Evolutionary conservation across 2,329 filamentous ascomycete genomes (phyloP).

Genomic region (Blastomyces silverae): DNA sequence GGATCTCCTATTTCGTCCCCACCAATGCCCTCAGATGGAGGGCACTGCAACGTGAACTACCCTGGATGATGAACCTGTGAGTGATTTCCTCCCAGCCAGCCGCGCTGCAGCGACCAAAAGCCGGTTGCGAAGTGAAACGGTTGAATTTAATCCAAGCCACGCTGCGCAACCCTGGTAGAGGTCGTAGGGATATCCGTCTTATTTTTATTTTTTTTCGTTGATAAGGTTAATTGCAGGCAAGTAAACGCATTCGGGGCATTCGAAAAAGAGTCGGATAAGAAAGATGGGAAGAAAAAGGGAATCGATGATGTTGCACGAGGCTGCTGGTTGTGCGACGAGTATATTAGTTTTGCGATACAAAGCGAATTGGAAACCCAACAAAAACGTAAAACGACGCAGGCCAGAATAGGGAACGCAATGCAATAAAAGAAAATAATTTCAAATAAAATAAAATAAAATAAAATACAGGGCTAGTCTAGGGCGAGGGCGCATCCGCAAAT

Average conservation of each 20-base stretch:
- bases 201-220: neutral
- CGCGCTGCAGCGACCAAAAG: conserved; percentile 9
- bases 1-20: neutral
- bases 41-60: conserved; percentile 11
- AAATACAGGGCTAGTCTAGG: neutral
- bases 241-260: conserved; percentile 8
- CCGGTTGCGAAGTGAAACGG: conserved; percentile 10
- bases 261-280: conserved; percentile 27
- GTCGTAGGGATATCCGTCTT: neutral
- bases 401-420: neutral
- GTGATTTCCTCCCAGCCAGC: neutral
- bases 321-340: conserved; percentile 10
- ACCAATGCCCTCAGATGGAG: conserved; percentile 12
- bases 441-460: neutral
- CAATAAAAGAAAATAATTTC: neutral
- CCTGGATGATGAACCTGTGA: neutral
- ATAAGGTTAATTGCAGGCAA: conserved; percentile 16
- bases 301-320: conserved; percentile 13
- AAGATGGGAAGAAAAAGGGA: conserved; percentile 33
- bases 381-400: neutral
- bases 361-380: neutral
- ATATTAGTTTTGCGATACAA: conserved; percentile 2
- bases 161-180: conserved; percentile 2
- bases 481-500: neutral
- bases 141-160: conserved; percentile 1